Percentiles rank a stretch among this genome's conserved stretches.
Conservation (phyloP, 352 stramenopile species). For the Elongisporangium prolatum region DNA sequence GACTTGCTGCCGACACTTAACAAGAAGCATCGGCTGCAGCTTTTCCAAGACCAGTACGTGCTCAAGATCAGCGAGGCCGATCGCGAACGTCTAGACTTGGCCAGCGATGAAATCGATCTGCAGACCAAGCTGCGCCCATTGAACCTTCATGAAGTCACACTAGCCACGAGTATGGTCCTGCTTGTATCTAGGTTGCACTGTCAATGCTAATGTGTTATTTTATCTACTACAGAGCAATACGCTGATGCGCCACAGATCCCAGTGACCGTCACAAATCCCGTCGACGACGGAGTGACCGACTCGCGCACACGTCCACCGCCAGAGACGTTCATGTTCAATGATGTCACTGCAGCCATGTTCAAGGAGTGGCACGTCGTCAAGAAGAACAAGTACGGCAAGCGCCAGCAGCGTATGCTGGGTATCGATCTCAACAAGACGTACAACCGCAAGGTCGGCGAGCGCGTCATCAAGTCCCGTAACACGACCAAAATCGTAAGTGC, state of each 20-base stretch:
- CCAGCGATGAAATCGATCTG: conserved; percentile 85
- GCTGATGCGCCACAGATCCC: conserved; percentile 76
- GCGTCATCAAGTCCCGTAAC: conserved; percentile 85
- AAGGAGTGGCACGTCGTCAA: conserved; percentile 90
- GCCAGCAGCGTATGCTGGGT: conserved; percentile 84
- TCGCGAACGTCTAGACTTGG: conserved; percentile 70
- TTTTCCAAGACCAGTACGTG: conserved; percentile 86
- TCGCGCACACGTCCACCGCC: conserved; percentile 65
- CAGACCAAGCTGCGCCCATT: conserved; percentile 80
- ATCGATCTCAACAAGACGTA: conserved; percentile 89
- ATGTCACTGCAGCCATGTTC: conserved; percentile 87
- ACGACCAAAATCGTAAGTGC: conserved; percentile 85
- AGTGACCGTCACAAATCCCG: conserved; percentile 52
- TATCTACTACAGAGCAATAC: conserved; percentile 66
- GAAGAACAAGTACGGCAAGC: conserved; percentile 90
- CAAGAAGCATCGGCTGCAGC: conserved; percentile 81
- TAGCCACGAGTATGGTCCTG: conserved; percentile 88
- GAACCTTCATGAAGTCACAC: conserved; percentile 83
- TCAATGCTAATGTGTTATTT: too few species aligned
- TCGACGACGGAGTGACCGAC: conserved; percentile 67
- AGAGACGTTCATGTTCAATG: conserved; percentile 90
- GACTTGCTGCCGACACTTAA: conserved; percentile 82
- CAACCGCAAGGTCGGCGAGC: conserved; percentile 88
- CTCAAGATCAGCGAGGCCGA: conserved; percentile 87
- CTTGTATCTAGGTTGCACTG: too few species aligned